Conservation (phyloP, 2,329 filamentous ascomycete genomes). For the Diplodia sapinea region DNA sequence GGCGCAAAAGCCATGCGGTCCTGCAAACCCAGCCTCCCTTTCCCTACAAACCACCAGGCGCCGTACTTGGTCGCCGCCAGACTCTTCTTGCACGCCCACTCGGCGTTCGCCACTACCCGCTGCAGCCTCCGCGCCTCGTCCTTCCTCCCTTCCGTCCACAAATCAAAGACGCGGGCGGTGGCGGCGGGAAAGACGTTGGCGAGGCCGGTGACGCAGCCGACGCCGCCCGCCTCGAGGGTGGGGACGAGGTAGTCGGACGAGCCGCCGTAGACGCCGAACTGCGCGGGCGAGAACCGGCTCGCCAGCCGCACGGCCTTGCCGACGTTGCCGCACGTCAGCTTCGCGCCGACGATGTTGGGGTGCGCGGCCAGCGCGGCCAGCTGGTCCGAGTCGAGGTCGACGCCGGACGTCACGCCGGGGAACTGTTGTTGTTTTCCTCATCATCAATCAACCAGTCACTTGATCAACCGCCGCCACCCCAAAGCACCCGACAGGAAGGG, state of each 20-base stretch:
- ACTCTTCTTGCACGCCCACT: slow-evolving; percentile 59
- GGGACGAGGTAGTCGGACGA: slow-evolving; percentile 70
- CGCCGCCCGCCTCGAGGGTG: slow-evolving; percentile 54
- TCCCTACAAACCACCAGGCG: slow-evolving; percentile 52
- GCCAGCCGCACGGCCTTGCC: slow-evolving; percentile 65
- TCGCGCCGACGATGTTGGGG: slow-evolving; percentile 67
- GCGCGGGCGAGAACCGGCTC: slow-evolving; percentile 57
- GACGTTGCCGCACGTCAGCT: slow-evolving; percentile 68
- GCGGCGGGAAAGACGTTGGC: slow-evolving; percentile 46
- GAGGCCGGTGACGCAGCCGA: slow-evolving; percentile 59
- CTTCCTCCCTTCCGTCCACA: slow-evolving; percentile 49
- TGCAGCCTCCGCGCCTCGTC: slow-evolving; percentile 52
- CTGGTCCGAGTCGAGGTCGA: slow-evolving; percentile 70
- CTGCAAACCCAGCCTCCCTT: slow-evolving; percentile 44
- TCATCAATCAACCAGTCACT: too few relatives aligned
- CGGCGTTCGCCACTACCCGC: slow-evolving; percentile 53
- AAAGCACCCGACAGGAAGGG: too few relatives aligned
- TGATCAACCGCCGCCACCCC: too few relatives aligned
- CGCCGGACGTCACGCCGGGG: slow-evolving; percentile 69
- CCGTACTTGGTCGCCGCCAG: slow-evolving; percentile 57
- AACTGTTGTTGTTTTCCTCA: slow-evolving; percentile 47
- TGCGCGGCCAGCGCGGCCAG: slow-evolving; percentile 62
- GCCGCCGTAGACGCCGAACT: slow-evolving; percentile 70
- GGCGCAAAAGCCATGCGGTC: slow-evolving; percentile 50
- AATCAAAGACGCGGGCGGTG: slow-evolving; percentile 50